Evolutionary conservation across 768 basidiomycete species (phyloP), one percentile per base, ranked within the genome.

Genomic region (Tylopilus plumbeoviolaceoides): DNA sequence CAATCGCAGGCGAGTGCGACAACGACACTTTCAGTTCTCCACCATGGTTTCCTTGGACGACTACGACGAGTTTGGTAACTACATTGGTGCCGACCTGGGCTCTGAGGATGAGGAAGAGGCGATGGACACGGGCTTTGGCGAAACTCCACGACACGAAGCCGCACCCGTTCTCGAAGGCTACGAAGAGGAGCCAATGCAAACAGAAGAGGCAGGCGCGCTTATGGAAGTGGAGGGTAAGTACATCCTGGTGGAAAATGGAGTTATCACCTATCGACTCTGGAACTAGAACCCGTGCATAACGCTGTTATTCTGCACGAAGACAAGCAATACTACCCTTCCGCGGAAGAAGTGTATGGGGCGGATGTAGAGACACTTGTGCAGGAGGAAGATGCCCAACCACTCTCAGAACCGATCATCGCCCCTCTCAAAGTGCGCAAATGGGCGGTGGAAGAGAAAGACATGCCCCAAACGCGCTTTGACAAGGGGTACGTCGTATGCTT

Each of bases 391-490:
- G 84, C 91, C 4, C 97, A 99, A 68, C 93, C 93, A 14, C 79
- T 99, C 18, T 80, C 91, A 3, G 92, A 98, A 63, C 97, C 97
- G 18, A 95, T 99, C 55, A 78, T 99, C 58, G 93, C 92, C 11
- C 97, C 97, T 33, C 80, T 98, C 53, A 97, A 98, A 74, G 85
- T 93, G 46, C 81, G 94, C 55, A 93, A 87, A 78, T 99, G 95
- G 88, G 82, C 84, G 1, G 84, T 98, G 7, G 92, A 95, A 65
- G 93, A 97, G 73, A 95, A 95, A 71, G 89, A 87, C 58, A 86
- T 97, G 79, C 95, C 95, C 23, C 85, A 91, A 68, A 98, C 95
- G 54, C 84, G 97, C n/a, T 99, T 89, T 70, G 95, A 98, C 74
- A 94, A 95, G 74, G 86, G 89, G 92, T 97, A 68, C 62, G 89